Evolutionary conservation across 148 eudicot species (phyloP).

Genomic region (Persicaria maculosa): DNA sequence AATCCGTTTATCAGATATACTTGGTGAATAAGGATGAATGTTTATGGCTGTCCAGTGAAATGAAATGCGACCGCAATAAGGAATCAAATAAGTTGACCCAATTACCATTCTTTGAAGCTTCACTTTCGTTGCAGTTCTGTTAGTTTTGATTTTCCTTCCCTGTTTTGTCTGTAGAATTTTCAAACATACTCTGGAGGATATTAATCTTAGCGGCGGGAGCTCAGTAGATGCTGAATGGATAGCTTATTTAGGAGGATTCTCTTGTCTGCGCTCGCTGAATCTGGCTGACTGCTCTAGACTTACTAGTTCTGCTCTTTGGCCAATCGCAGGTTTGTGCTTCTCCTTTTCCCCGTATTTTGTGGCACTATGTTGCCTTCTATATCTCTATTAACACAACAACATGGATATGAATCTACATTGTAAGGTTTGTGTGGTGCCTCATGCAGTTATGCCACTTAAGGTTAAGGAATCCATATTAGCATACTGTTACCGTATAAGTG

Average conservation of each 20-base stretch:
- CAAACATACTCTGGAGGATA: conserved; percentile 55
- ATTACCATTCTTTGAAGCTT: not conserved
- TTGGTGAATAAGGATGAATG: not conserved
- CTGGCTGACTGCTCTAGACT: conserved; percentile 63
- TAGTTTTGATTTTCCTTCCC: not conserved
- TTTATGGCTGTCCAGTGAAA: not conserved
- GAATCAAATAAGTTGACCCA: not conserved
- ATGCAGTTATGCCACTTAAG: too few relatives aligned
- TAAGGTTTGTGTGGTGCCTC: not conserved
- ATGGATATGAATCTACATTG: not conserved
- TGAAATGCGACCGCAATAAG: not conserved
- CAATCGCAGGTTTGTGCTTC: conserved; percentile 44
- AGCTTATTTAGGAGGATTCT: conserved; percentile 78
- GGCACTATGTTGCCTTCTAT: not conserved
- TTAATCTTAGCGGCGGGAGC: conserved; percentile 68
- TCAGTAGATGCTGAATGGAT: conserved; percentile 91
- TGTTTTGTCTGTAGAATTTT: conserved; percentile 41
- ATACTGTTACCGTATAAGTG: too few relatives aligned
- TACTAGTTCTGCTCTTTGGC: conserved; percentile 75
- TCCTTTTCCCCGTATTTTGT: not conserved
- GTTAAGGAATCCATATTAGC: too few relatives aligned
- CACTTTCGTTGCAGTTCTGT: not conserved
- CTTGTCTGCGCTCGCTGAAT: conserved; percentile 47
- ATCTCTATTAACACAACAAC: not conserved
- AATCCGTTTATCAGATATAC: not conserved